phyloP scores from a whole-genome alignment of 495 filamentous ascomycete species.

The Hypomontagnella submonticulosa region DNA sequence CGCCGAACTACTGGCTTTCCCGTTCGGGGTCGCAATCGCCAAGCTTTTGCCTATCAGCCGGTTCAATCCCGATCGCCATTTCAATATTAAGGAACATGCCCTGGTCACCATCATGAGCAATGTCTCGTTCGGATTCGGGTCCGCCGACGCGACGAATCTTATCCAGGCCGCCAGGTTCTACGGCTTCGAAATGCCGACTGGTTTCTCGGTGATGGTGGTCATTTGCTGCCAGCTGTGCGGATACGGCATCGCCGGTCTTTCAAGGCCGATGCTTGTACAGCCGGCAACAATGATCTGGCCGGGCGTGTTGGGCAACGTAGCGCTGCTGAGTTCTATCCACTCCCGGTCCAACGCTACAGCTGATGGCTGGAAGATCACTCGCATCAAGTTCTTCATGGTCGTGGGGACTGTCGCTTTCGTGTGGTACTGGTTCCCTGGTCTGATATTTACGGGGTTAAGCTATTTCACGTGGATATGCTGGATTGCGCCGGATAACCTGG shows the following conservation, averaged over 20 bases:
- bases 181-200: slow-evolving; percentile 56
- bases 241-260: slow-evolving; percentile 57
- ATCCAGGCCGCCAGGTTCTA: slow-evolving; percentile 59
- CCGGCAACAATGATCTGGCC: slow-evolving; percentile 47
- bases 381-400: slow-evolving; percentile 45
- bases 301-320: slow-evolving; percentile 44
- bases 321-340: slow-evolving; percentile 43
- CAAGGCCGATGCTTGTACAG: slow-evolving; percentile 57
- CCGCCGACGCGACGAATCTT: slow-evolving; percentile 58
- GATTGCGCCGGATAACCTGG: slow-evolving; percentile 46
- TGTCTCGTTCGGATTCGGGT: slow-evolving; percentile 49
- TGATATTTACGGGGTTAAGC: slow-evolving; percentile 45
- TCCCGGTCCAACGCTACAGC: slow-evolving; percentile 38
- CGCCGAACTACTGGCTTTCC: slow-evolving; percentile 43
- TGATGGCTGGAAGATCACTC: slow-evolving; percentile 43
- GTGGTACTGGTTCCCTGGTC: slow-evolving; percentile 47
- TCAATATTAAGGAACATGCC: slow-evolving; percentile 57
- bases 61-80: slow-evolving; percentile 53
- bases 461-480: slow-evolving; percentile 50
- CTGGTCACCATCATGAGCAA: slow-evolving; percentile 52
- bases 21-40: slow-evolving; percentile 40
- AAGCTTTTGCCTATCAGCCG: slow-evolving; percentile 40
- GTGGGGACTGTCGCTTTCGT: slow-evolving; percentile 39
- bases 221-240: slow-evolving; percentile 54
- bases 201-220: slow-evolving; percentile 53